Conservation (phyloP, 2,329 filamentous ascomycete species). For the Diatrype stigma region DNA sequence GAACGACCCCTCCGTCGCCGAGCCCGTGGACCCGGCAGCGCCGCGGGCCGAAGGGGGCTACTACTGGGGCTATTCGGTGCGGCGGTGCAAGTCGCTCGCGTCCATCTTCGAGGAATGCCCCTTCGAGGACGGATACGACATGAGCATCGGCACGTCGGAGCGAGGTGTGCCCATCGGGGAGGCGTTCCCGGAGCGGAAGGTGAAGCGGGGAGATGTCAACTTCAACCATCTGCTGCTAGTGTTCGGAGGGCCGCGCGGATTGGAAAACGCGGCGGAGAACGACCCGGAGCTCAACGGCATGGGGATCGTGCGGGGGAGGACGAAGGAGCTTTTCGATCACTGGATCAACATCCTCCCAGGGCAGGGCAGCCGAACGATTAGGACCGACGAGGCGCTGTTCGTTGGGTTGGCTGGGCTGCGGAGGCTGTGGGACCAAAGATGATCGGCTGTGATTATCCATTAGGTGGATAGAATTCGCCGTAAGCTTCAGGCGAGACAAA, state of each 20-base stretch:
- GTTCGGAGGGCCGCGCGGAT: conserved; percentile 75
- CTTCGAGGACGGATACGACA: conserved; percentile 74
- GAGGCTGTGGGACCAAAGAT: conserved; percentile 44
- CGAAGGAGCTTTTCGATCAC: conserved; percentile 71
- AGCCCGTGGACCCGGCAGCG: conserved; percentile 61
- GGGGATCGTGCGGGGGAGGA: conserved; percentile 60
- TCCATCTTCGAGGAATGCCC: conserved; percentile 72
- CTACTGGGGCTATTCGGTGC: conserved; percentile 80
- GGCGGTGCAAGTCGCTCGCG: conserved; percentile 63
- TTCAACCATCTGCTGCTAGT: conserved; percentile 74
- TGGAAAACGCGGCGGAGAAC: conserved; percentile 70
- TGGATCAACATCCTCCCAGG: conserved; percentile 79
- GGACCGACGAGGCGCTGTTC: conserved; percentile 80
- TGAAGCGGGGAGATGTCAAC: conserved; percentile 24
- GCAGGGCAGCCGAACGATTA: conserved; percentile 77
- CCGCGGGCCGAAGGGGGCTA: conserved; percentile 75
- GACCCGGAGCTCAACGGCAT: conserved; percentile 52
- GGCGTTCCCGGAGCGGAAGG: conserved; percentile 39
- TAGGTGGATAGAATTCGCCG: no score
- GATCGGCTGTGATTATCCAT: no score
- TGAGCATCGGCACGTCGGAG: conserved; percentile 81
- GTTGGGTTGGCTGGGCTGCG: conserved; percentile 69
- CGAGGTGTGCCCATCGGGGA: conserved; percentile 54
- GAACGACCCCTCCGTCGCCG: conserved; percentile 40
- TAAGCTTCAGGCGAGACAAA: no score